Evolutionary conservation across 371 early-diverging fungal species (phyloP).

Genomic region (Apophysomyces sp.): DNA sequence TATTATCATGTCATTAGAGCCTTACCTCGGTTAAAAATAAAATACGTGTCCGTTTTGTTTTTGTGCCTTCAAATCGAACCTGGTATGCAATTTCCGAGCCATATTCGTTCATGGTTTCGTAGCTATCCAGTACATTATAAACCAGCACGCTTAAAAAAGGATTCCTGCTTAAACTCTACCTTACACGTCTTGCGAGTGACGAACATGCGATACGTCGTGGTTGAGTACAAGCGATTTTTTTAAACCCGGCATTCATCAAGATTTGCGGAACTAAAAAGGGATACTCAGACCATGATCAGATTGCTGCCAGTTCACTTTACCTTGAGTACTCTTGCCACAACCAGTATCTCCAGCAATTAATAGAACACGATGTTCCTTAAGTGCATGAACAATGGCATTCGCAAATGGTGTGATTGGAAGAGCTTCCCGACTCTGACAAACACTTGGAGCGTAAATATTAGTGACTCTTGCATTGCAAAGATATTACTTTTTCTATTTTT

Average conservation of each 20-base stretch:
- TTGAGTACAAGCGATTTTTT: constrained; percentile 88
- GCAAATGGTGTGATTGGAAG: constrained; percentile 66
- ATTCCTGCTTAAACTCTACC: constrained; percentile 30
- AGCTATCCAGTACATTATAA: constrained; percentile 15
- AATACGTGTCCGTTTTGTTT: constrained; percentile 56
- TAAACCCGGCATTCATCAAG: constrained; percentile 67
- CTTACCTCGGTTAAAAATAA: constrained; percentile 65
- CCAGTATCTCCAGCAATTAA: constrained; percentile 83
- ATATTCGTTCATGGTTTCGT: constrained; percentile 63
- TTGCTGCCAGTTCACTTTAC: constrained; percentile 30
- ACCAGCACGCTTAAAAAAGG: background rate
- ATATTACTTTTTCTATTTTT: constrained; percentile 50
- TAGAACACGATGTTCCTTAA: constrained; percentile 52
- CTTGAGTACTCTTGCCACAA: constrained; percentile 80
- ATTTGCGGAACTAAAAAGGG: constrained; percentile 67
- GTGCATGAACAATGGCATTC: constrained; percentile 56
- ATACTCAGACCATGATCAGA: background rate
- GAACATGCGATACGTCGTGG: constrained; percentile 92
- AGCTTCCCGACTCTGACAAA: constrained; percentile 31
- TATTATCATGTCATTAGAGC: background rate
- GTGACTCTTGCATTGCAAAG: background rate
- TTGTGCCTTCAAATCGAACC: constrained; percentile 71
- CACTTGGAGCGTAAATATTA: background rate
- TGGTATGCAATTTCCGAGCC: constrained; percentile 71
- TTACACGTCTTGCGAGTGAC: constrained; percentile 82